Evolutionary conservation across 2,329 filamentous ascomycete genomes (phyloP).

Genomic region (Elsinoe arachidis): DNA sequence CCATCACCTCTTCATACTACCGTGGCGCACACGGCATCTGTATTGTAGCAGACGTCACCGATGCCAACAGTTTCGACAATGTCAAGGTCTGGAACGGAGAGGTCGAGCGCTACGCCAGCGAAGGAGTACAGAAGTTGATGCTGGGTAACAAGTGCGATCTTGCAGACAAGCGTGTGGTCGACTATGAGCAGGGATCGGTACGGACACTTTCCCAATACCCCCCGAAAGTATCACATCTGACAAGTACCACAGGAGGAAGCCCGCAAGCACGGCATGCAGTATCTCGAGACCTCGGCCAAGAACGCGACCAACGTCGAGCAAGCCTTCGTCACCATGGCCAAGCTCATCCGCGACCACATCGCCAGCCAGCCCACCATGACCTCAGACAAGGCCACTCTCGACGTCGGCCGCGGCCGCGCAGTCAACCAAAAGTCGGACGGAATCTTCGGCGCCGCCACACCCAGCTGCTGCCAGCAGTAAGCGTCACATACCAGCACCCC

Average conservation of each 20-base stretch:
- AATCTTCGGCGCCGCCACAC: conserved; percentile 11
- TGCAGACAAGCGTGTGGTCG: conserved; percentile 99
- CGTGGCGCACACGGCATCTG: conserved; percentile 98
- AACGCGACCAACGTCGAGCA: conserved; percentile 99
- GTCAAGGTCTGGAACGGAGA: conserved; percentile 99
- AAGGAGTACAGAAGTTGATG: conserved; percentile 98
- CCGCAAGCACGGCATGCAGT: conserved; percentile 95
- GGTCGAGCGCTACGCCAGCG: conserved; percentile 97
- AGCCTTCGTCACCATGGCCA: conserved; percentile 97
- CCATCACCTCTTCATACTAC: conserved; percentile 99
- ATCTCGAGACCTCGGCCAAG: conserved; percentile 99
- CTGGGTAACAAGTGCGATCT: conserved; percentile 99
- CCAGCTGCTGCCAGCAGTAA: conserved; percentile 14
- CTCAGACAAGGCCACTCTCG: conserved; percentile 13
- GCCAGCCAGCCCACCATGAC: conserved; percentile 13
- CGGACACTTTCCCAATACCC: conserved; percentile 23
- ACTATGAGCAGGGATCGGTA: conserved; percentile 99
- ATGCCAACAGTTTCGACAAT: conserved; percentile 99
- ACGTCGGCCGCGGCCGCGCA: conserved; percentile 12
- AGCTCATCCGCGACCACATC: conserved; percentile 14
- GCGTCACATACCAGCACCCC: not conserved
- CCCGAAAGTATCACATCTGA: conserved; percentile 16
- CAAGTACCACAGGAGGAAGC: conserved; percentile 75
- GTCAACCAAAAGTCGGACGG: conserved; percentile 13
- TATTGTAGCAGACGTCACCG: conserved; percentile 99